phyloP scores from a whole-genome alignment of 257 asterid genomes.

The Rhazya stricta region DNA sequence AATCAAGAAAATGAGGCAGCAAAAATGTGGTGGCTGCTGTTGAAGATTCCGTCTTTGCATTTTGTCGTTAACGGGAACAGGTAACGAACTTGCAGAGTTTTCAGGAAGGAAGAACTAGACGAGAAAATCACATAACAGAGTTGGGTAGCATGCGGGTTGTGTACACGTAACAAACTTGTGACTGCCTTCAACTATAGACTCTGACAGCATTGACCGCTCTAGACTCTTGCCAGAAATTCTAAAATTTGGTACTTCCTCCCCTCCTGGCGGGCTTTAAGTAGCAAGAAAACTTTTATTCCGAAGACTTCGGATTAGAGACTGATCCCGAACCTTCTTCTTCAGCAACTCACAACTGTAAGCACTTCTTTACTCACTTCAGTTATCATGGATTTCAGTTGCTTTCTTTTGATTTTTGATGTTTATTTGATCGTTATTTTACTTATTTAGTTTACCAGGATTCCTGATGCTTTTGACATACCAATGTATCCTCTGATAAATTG shows the following conservation, averaged over 20 bases:
- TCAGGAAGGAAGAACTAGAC: too few species aligned
- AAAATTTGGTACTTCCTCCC: background rate
- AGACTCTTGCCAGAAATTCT: background rate
- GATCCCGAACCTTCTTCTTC: background rate
- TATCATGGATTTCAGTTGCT: background rate
- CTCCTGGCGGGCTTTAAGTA: background rate
- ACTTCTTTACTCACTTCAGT: background rate
- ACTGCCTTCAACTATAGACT: background rate
- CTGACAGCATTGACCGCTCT: background rate
- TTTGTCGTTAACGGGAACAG: constrained; percentile 1
- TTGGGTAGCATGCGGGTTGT: background rate
- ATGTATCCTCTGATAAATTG: background rate
- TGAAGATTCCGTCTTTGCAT: background rate
- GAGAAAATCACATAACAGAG: background rate
- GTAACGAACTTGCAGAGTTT: background rate
- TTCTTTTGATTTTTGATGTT: background rate
- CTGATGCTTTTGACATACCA: background rate
- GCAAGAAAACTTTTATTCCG: background rate
- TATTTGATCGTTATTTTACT: background rate
- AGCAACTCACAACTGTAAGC: constrained; percentile 5
- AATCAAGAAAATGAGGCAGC: background rate
- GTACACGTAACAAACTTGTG: constrained; percentile 6
- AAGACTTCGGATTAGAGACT: background rate
- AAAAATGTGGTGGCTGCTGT: constrained; percentile 10
- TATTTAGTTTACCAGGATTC: background rate